Percentiles rank a stretch among this genome's conserved stretches.
phyloP scores from a whole-genome alignment of 2,329 filamentous ascomycete genomes.

The Colletotrichum cordylinicola region DNA sequence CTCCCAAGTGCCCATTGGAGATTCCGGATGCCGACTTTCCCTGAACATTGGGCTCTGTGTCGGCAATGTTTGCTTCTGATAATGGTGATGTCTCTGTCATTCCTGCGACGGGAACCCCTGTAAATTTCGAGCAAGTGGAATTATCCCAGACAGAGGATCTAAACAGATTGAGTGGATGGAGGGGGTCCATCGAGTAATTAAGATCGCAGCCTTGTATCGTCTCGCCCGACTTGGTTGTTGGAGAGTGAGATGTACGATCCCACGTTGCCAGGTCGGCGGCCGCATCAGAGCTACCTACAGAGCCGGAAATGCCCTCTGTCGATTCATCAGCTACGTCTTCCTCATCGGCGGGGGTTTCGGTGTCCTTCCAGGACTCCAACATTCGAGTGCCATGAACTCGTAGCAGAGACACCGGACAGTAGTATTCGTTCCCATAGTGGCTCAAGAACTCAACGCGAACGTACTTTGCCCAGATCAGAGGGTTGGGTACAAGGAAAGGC shows the following conservation, averaged over 20 bases:
- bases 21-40: neutral
- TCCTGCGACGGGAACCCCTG: neutral
- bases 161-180: neutral
- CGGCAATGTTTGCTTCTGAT: neutral
- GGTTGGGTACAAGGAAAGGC: constrained; percentile 91
- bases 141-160: neutral
- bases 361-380: constrained; percentile 90
- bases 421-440: constrained; percentile 96
- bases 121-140: neutral
- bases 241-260: neutral
- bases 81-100: neutral
- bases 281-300: neutral
- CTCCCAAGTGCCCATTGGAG: neutral
- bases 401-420: constrained; percentile 89
- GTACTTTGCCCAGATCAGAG: constrained; percentile 95
- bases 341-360: constrained; percentile 67
- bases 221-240: neutral
- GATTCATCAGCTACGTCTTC: constrained; percentile 58
- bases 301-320: neutral
- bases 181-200: neutral
- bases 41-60: neutral
- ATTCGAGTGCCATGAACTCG: constrained; percentile 96
- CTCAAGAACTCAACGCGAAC: constrained; percentile 88
- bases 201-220: neutral
- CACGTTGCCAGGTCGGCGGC: neutral